Percentiles rank a stretch among this genome's conserved stretches.
Evolutionary conservation across 1,139 yeast species (phyloP).

Genomic region (Yamadazyma buinensis): DNA sequence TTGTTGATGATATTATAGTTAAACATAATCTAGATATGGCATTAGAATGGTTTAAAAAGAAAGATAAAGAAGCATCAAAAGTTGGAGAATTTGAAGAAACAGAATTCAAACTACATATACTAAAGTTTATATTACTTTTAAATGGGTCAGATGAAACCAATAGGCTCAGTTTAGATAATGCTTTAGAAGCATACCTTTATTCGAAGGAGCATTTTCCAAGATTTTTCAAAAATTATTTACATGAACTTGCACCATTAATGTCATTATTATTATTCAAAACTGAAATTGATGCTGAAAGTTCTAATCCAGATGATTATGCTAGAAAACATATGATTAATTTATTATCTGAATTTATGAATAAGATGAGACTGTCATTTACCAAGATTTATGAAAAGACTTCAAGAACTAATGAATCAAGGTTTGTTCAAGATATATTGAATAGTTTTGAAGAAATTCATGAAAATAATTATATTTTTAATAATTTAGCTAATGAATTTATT

Average conservation of each 20-base stretch:
- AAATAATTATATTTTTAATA: conserved; percentile 28
- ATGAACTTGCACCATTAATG: conserved; percentile 53
- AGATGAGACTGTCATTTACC: conserved; percentile 23
- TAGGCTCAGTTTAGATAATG: conserved; percentile 19
- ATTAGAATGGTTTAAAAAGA: conserved; percentile 32
- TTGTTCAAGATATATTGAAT: conserved; percentile 39
- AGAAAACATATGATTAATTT: conserved; percentile 18
- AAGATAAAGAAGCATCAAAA: conserved; percentile 14
- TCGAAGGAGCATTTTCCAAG: conserved; percentile 51
- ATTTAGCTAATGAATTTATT: conserved; percentile 50
- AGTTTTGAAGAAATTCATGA: conserved; percentile 38
- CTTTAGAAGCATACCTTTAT: conserved; percentile 49
- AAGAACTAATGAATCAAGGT: conserved; percentile 20
- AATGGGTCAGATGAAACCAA: conserved; percentile 17
- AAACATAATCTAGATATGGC: conserved; percentile 34
- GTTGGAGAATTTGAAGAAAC: conserved; percentile 20
- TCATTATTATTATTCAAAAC: conserved; percentile 41
- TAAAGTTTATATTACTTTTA: conserved; percentile 49
- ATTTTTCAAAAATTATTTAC: conserved; percentile 34
- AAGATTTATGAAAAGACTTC: conserved; percentile 16
- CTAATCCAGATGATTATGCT: conserved; percentile 16
- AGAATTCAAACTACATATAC: conserved; percentile 62
- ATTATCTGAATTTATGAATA: conserved; percentile 21
- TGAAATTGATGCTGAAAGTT: conserved; percentile 8
- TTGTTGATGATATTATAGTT: conserved; percentile 33